Conservation (phyloP, 176 grass and related monocot species). For the Hordeum vulgare region DNA sequence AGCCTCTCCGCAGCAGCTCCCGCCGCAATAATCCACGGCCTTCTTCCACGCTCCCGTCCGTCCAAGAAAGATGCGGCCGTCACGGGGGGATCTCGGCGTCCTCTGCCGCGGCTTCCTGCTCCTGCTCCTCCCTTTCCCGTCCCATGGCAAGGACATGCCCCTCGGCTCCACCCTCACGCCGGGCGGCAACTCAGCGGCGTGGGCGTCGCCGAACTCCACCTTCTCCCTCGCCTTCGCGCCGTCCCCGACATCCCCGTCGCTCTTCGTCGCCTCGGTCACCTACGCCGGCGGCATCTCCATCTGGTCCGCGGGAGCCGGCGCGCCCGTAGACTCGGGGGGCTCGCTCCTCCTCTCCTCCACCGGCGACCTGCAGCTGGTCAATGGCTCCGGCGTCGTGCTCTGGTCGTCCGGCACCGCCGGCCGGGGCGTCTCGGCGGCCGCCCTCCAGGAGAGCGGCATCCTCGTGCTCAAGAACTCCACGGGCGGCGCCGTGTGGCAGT, state of each 20-base stretch:
- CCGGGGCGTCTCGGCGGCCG: conserved; percentile 33
- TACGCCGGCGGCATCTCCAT: conserved; percentile 52
- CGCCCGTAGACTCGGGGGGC: conserved; percentile 48
- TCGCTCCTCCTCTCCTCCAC: conserved; percentile 50
- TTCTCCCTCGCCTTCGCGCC: conserved; percentile 69
- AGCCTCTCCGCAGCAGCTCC: no score
- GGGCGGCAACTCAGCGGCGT: conserved; percentile 27
- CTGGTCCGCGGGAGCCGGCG: conserved; percentile 43
- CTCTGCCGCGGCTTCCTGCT: not conserved
- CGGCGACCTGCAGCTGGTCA: conserved; percentile 71
- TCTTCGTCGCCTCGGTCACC: conserved; percentile 56
- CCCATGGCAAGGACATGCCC: conserved; percentile 39
- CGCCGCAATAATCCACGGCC: not conserved
- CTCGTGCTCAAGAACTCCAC: conserved; percentile 50
- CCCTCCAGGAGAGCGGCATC: conserved; percentile 50
- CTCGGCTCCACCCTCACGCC: conserved; percentile 56
- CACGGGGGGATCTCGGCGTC: not conserved
- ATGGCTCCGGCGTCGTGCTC: conserved; percentile 57
- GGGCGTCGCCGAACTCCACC: conserved; percentile 41
- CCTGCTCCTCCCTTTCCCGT: conserved; percentile 24
- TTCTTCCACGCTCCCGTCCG: not conserved
- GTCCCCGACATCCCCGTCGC: conserved; percentile 40
- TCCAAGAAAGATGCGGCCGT: conserved; percentile 37
- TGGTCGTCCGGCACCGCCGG: conserved; percentile 59
- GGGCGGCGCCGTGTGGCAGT: conserved; percentile 44